Evolutionary conservation across 1,139 yeast species (phyloP), one percentile per base, ranked within the genome.

Genomic region (Suhomyces yuchorum): DNA sequence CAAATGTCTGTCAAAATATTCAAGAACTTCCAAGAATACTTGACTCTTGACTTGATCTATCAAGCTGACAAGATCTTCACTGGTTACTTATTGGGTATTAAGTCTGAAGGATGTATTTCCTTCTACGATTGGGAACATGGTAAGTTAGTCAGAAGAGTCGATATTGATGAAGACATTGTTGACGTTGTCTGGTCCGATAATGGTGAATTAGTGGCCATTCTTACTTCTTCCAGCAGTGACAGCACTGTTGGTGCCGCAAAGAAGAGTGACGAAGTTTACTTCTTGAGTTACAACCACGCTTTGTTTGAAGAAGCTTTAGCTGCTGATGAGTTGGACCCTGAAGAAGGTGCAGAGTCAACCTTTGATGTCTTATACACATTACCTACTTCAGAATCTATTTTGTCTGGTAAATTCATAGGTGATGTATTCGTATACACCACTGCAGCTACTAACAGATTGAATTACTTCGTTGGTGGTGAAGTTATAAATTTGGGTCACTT

Each of bases 81-180:
- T 46, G 99, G 99, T 56, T 80, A 93, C 19, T 73, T 93, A 51
- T 78, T 93, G 48, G 96, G 96, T 54, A 81, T 89, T 45, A 89
- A 87, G 62, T 78, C 82, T 48, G 93, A 84, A 51, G 93, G 91
- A 1, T 89, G 89, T 64, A 80, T 91, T 47, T 84, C 90, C 22
- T 89, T 93, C 64, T 92, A 86, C 65, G 98, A 92, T 65, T 93
- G 99, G 99, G 96, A 87, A 57, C 70, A 85, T 42, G 96, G 96
- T 48, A 70, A 74, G 46, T 71, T 92, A 51, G 96, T 92, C 3
- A 83, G 97, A 71, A 80, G 96, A 64, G 88, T 93, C 46, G 85
- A 81, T 56, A 91, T 92, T 50, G 80, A 75, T 41, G 80, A 75
- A 51, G 92, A 85, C 54, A 88, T 90, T 14, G 80, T 75, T 48